Percentiles rank a stretch among this genome's conserved stretches.
Conservation (phyloP, 805 yeast genomes). For the Sugiyamaella marilandica region DNA sequence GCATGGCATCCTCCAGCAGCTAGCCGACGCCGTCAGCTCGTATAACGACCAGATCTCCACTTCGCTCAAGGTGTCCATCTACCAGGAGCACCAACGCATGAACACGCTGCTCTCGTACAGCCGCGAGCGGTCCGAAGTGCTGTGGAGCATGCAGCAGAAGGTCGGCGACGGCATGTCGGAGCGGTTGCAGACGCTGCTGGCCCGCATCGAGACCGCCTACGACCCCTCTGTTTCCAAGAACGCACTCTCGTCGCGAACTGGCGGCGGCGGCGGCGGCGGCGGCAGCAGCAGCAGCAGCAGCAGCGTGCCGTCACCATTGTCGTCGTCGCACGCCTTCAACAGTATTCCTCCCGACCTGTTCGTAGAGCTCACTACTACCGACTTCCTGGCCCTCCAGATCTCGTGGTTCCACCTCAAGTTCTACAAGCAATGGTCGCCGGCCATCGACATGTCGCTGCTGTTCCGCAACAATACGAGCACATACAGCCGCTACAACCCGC, state of each 20-base stretch:
- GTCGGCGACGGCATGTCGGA: slow-evolving; percentile 21
- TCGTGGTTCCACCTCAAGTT: slow-evolving; percentile 63
- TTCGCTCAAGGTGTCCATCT: slow-evolving; percentile 48
- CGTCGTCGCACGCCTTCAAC: slow-evolving; percentile 1
- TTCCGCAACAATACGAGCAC: slow-evolving; percentile 44
- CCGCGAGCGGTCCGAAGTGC: slow-evolving; percentile 19
- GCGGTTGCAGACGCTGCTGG: slow-evolving; percentile 20
- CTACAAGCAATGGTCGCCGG: slow-evolving; percentile 70
- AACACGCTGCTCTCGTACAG: slow-evolving; percentile 34
- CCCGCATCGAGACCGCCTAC: slow-evolving; percentile 16
- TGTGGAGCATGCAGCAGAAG: slow-evolving; percentile 24
- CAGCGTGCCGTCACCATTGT: neutral
- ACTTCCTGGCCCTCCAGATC: slow-evolving; percentile 57
- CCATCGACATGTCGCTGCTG: slow-evolving; percentile 69
- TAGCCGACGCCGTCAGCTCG: slow-evolving; percentile 45
- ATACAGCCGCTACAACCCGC: slow-evolving; percentile 58
- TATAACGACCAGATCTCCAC: slow-evolving; percentile 49
- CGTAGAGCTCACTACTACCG: slow-evolving; percentile 45
- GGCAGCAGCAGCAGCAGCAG: neutral
- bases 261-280: neutral
- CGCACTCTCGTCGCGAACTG: neutral
- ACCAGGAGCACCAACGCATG: slow-evolving; percentile 46
- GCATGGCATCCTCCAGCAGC: slow-evolving; percentile 51
- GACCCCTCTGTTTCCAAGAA: neutral
- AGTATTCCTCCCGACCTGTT: slow-evolving; percentile 43